A percentile compares a stretch with the other conserved stretches of the same genome.
phyloP scores from a whole-genome alignment of 164 flowering plant genomes.

The Annona cherimola region DNA sequence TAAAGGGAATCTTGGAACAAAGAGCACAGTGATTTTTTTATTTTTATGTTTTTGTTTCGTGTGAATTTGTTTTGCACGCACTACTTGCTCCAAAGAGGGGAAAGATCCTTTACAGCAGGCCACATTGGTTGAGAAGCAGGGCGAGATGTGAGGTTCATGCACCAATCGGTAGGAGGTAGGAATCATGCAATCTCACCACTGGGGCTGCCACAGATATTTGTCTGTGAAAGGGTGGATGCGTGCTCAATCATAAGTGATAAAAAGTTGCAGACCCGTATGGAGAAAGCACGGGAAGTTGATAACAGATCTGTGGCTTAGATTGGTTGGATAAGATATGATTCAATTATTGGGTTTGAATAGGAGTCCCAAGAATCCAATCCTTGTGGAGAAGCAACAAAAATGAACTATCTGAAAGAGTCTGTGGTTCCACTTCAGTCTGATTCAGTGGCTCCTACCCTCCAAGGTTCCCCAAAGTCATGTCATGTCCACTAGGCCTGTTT shows the following conservation, averaged over 20 bases:
- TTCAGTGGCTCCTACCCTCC: conserved; percentile 9
- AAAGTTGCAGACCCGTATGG: background rate
- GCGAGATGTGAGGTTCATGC: conserved; percentile 14
- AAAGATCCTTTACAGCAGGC: conserved; percentile 10
- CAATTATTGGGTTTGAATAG: conserved; percentile 12
- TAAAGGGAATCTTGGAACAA: conserved; percentile 17
- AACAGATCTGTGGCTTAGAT: conserved; percentile 15
- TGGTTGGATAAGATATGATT: conserved; percentile 16
- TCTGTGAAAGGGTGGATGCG: background rate
- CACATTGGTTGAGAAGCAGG: conserved; percentile 21
- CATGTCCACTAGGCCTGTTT: background rate
- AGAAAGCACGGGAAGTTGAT: conserved; percentile 2
- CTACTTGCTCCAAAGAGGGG: conserved; percentile 13
- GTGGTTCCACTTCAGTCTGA: background rate
- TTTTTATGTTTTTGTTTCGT: too few species aligned
- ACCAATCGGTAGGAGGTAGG: conserved; percentile 14
- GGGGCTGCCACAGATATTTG: background rate
- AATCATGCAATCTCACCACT: background rate
- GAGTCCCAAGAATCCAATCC: background rate
- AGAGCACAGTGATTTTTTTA: background rate
- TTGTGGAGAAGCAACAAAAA: background rate
- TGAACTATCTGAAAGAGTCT: background rate
- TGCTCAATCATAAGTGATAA: background rate
- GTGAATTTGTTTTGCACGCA: conserved; percentile 6
- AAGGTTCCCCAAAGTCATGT: background rate